phyloP scores from a whole-genome alignment of 1,284 basidiomycete genomes.

The Cronartium quercuum region DNA sequence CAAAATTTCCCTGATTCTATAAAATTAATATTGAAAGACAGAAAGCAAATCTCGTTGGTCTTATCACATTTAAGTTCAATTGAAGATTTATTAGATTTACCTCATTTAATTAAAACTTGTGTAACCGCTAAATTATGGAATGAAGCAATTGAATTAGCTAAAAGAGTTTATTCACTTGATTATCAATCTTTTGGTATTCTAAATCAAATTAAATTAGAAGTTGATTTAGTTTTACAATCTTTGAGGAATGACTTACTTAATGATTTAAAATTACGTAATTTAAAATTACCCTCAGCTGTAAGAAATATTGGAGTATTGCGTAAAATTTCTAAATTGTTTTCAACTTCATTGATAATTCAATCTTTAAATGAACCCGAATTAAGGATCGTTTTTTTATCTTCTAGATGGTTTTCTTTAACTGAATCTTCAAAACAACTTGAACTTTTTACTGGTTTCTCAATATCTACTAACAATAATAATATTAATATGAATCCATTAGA shows the following conservation, averaged over 20 bases:
- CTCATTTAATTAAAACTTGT: conserved; percentile 7
- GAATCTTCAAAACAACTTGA: conserved; percentile 1
- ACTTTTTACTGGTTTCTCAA: conserved; percentile 2
- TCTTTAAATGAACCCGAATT: conserved; percentile 5
- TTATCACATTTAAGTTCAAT: neutral
- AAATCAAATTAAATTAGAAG: conserved; percentile 1
- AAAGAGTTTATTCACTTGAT: neutral
- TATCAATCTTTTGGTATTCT: neutral
- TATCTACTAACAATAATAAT: neutral
- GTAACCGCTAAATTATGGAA: conserved; percentile 1
- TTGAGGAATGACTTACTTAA: neutral
- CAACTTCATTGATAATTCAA: neutral
- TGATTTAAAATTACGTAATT: neutral
- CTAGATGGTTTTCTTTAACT: neutral
- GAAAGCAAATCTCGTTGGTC: neutral
- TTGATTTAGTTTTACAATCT: neutral
- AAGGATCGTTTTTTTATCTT: neutral
- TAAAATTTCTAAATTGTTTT: conserved; percentile 3
- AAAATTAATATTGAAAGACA: neutral
- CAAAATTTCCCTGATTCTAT: neutral
- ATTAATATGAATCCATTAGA: neutral
- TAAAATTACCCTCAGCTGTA: conserved; percentile 19
- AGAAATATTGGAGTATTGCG: neutral
- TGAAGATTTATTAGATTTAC: conserved; percentile 6
- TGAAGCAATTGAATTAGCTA: conserved; percentile 17